Evolutionary conservation across 495 filamentous ascomycete species (phyloP).

Genomic region (Neurospora hispaniola): DNA sequence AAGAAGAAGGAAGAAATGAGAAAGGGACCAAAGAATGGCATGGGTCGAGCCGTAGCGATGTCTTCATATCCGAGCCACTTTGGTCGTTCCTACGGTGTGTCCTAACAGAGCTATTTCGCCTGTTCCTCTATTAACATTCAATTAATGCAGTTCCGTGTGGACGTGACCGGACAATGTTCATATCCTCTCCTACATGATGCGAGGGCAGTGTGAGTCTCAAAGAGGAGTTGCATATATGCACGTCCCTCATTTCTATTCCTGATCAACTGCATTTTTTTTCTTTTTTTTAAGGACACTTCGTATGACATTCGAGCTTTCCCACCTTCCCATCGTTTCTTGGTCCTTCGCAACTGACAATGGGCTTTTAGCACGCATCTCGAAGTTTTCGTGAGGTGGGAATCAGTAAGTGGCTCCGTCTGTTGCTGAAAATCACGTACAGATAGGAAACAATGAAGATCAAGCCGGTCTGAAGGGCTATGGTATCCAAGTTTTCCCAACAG

Average conservation of each 20-base stretch:
- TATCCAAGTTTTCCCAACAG: no score
- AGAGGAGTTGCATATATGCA: no score
- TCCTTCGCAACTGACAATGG: not conserved
- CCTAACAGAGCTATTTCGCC: no score
- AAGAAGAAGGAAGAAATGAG: no score
- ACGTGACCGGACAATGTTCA: no score
- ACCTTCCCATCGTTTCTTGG: not conserved
- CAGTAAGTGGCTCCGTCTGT: not conserved
- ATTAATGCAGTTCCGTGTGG: no score
- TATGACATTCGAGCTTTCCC: not conserved
- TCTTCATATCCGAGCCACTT: not conserved
- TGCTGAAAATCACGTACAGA: not conserved
- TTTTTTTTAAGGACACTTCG: not conserved
- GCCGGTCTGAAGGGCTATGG: not conserved
- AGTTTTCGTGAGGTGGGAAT: not conserved
- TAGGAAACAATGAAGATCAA: not conserved
- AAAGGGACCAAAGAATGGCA: not conserved
- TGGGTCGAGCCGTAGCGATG: not conserved
- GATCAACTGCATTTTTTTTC: not conserved
- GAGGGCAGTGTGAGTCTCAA: no score
- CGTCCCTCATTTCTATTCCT: not conserved
- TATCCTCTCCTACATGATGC: no score
- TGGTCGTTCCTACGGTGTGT: not conserved
- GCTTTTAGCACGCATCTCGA: not conserved
- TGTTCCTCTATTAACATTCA: no score